Base-by-base conservation (phyloP, 257 asterid genomes). In the Solanum boliviense region DNA sequence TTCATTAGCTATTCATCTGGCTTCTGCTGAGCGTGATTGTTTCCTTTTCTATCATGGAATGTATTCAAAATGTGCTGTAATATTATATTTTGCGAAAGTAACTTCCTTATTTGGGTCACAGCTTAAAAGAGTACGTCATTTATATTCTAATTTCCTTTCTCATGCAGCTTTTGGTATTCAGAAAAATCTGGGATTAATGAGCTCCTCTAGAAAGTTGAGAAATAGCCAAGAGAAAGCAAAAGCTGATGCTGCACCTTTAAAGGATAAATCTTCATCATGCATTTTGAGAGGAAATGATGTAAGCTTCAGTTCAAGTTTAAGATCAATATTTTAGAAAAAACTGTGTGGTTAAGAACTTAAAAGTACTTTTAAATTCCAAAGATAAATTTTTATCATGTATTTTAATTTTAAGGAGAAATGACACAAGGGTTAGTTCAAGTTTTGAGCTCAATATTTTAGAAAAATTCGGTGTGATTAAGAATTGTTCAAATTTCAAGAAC, bases 281-380 rank as follows among this genome's bases (percentile, higher is more conserved):
- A 88, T 39, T 89, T 87, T 91, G 78, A 89, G 92, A 88, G 89
- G 88, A 91, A 91, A 90, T 87, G 84, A 89, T 38, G 98, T 95
- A 92, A 92, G 95, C 90, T 87, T 75, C 88, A 73, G 67, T 75
- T 36, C 87, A 68, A 34, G 73, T 65, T 8, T 70, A 79, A 86
- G 81, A 79, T 91, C 84, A 87, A 86, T 74, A 29, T 88, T 44
- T 29, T 23, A 87, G 71, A 86, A 84, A 25, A 48, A 20, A 0
- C n/a, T 20, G 18, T 0, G 25, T 41, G 31, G 60, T 39, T 34
- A 39, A 72, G 60, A 68, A 38, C 67, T 48, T 79, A 34, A 73
- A 73, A 34, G 29, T 9, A 20, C 27, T 73, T 73, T 34, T 44
- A 48, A 72, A 52, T 44, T 74, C 4, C 31, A n/a, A n/a, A 18